Conservation (phyloP, 2,329 filamentous ascomycete genomes). For the Hymenotorrendiella dingleyae region DNA sequence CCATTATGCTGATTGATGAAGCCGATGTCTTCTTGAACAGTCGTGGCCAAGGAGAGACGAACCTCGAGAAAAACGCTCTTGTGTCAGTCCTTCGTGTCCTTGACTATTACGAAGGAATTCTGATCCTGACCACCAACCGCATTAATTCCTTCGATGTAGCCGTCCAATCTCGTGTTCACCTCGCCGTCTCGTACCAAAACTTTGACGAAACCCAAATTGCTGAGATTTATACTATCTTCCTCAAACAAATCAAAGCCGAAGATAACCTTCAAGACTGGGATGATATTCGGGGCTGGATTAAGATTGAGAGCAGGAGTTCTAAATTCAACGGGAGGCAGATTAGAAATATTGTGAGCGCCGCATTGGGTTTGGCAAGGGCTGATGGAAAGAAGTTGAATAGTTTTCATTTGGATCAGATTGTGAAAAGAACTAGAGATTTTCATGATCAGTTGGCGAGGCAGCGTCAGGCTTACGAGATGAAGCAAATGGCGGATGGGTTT, state of each 20-base stretch:
- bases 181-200: neutral
- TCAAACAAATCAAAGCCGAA: neutral
- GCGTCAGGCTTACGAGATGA: too few relatives aligned
- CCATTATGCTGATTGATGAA: neutral
- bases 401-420: too few relatives aligned
- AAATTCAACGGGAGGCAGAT: neutral
- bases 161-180: slow-evolving; percentile 5
- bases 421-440: too few relatives aligned
- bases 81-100: slow-evolving; percentile 28
- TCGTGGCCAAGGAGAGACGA: neutral
- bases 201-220: neutral
- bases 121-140: slow-evolving; percentile 23
- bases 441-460: too few relatives aligned
- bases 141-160: slow-evolving; percentile 6
- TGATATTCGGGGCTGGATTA: too few relatives aligned
- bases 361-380: neutral
- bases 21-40: neutral
- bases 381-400: too few relatives aligned
- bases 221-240: neutral
- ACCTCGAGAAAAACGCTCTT: neutral
- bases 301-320: neutral
- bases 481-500: too few relatives aligned
- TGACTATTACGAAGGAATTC: slow-evolving; percentile 18
- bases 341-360: neutral
- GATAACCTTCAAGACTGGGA: neutral